These are phyloP conservation scores for Amanita polypyramis DNA, from an alignment of 768 basidiomycete species.

Conservation along the genomic window DNA sequence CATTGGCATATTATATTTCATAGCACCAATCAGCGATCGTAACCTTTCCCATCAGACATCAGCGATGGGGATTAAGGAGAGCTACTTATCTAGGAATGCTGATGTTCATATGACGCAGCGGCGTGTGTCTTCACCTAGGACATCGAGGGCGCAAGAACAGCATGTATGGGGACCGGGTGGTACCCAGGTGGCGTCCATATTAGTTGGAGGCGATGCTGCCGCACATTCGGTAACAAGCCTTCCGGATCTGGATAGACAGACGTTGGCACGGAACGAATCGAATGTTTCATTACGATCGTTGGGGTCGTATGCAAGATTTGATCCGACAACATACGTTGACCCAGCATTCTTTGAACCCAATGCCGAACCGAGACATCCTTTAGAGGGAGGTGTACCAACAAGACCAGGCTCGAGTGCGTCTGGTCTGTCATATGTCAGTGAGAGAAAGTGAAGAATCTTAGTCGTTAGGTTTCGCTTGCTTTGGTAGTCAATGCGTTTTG, in stretches of 20 bases:
- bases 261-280: slow-evolving; percentile 17
- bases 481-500: too few relatives aligned
- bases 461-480: too few relatives aligned
- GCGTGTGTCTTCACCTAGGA: neutral
- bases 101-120: slow-evolving; percentile 3
- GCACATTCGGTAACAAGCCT: too few relatives aligned
- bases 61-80: slow-evolving; percentile 6
- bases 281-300: slow-evolving; percentile 20
- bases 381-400: slow-evolving; percentile 2
- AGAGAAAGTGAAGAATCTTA: neutral
- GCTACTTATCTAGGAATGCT: slow-evolving; percentile 1
- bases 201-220: too few relatives aligned
- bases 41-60: slow-evolving; percentile 1
- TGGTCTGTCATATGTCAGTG: slow-evolving; percentile 7
- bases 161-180: too few relatives aligned
- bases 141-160: neutral
- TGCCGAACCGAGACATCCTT: slow-evolving; percentile 1
- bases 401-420: slow-evolving; percentile 8
- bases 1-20: neutral
- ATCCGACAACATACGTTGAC: slow-evolving; percentile 22
- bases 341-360: slow-evolving; percentile 18
- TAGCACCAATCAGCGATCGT: neutral
- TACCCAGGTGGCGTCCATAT: too few relatives aligned
- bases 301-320: slow-evolving; percentile 18
- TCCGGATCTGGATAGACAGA: neutral